Evolutionary conservation across 2,329 filamentous ascomycete genomes (phyloP).

Genomic region (Fusarium penzigii): DNA sequence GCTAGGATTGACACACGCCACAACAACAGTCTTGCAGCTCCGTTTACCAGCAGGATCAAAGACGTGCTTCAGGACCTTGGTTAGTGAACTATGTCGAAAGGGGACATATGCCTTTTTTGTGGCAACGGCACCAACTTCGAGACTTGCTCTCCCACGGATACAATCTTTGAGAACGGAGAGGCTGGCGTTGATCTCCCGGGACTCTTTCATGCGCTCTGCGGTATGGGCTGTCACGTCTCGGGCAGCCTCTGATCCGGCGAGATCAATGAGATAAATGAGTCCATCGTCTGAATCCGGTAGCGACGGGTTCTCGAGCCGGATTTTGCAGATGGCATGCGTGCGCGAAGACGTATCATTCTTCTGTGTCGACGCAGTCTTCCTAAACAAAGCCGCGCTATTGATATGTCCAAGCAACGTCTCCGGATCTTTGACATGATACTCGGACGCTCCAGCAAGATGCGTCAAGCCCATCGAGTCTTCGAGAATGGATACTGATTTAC

Average conservation of each 20-base stretch:
- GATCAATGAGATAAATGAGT: conserved; percentile 47
- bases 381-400: conserved; percentile 40
- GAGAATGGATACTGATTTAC: conserved; percentile 43
- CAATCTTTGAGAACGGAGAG: conserved; percentile 54
- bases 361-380: conserved; percentile 43
- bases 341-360: conserved; percentile 51
- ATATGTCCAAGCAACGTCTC: conserved; percentile 35
- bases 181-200: conserved; percentile 49
- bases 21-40: conserved; percentile 44
- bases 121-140: conserved; percentile 29
- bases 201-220: conserved; percentile 46
- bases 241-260: conserved; percentile 51
- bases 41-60: conserved; percentile 45
- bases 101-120: conserved; percentile 42
- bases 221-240: conserved; percentile 43
- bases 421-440: conserved; percentile 35
- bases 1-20: conserved; percentile 50
- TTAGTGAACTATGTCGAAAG: conserved; percentile 48
- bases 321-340: conserved; percentile 50
- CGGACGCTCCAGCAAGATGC: conserved; percentile 45
- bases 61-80: conserved; percentile 50
- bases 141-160: conserved; percentile 46
- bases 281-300: conserved; percentile 38
- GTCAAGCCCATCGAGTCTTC: conserved; percentile 47
- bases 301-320: conserved; percentile 40